Evolutionary conservation across 495 filamentous ascomycete species (phyloP), one percentile per base, ranked within the genome.

Genomic region (Daldinia childiae): DNA sequence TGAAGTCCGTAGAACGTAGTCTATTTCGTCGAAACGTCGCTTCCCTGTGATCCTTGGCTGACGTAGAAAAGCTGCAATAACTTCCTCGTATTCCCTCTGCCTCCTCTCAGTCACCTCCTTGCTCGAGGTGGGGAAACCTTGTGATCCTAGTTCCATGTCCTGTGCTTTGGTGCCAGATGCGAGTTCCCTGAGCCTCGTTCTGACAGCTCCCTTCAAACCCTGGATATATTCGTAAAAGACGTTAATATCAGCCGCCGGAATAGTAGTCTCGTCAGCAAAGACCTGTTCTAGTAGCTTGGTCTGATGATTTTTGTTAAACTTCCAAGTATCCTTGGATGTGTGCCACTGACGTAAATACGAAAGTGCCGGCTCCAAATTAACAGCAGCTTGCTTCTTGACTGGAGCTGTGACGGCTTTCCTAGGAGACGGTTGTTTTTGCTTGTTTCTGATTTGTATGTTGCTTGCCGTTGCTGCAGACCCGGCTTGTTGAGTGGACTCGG

Each of bases 271-370:
- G 52, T 88, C 76, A 63, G 91, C 88, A 73, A 94, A 92, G 24
- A 92, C 78, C 76, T 95, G 88, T 81, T 94, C 94, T 78, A 97
- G 87, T 15, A 97, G 80, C 62, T 90, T 87, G 15, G 88, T 91
- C 80, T 97, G 93, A 75, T 91, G 87, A 62, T 90, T 91, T 82
- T 97, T 97, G 82, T 94, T 94, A 82, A 97, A 97, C 79, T 97
- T 97, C 94, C 94, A 97, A 39, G 80, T 82, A 0, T 83, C 79
- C 48, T 87, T 89, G 52, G 87, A 83, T 48, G 85, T 86, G 77
- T 90, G 81, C 85, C 92, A 94, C 76, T 86, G 84, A 26, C 82
- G 85, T 21, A 97, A 84, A 77, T 97, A 97, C 21, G 80, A 82
- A 39, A 96, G 86, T 63, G 92, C 88, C 5, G 89, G 87, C 51